phyloP scores from a whole-genome alignment of 768 basidiomycete genomes.

The Tulasnella sp. region DNA sequence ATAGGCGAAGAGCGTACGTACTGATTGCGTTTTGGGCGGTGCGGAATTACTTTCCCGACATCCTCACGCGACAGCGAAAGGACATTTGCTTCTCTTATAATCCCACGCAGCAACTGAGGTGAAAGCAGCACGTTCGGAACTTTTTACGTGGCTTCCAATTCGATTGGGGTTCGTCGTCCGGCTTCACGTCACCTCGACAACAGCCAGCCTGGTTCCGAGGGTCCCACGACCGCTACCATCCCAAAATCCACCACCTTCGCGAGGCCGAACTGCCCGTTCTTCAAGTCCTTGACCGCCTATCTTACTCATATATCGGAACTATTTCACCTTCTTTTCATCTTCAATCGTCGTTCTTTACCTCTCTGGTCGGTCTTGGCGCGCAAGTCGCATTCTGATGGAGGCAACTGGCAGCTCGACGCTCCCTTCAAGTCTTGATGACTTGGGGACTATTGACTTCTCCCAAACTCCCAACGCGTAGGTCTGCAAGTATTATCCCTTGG shows the following conservation, averaged over 20 bases:
- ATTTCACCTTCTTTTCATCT: neutral
- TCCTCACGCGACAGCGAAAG: neutral
- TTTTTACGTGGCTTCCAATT: neutral
- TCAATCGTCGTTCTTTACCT: neutral
- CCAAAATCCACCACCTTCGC: neutral
- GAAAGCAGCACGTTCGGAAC: neutral
- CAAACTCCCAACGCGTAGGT: neutral
- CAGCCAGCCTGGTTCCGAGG: neutral
- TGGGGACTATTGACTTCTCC: neutral
- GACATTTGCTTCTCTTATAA: neutral
- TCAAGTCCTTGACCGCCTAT: neutral
- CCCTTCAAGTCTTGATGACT: neutral
- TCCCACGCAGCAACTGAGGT: neutral
- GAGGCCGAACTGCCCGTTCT: neutral
- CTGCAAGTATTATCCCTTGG: neutral
- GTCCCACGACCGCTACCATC: neutral
- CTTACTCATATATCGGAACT: neutral
- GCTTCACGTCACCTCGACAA: neutral
- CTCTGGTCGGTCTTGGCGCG: neutral
- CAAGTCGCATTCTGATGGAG: neutral
- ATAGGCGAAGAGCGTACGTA: neutral
- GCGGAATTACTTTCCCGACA: neutral
- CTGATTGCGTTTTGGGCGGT: neutral
- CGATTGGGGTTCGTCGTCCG: neutral
- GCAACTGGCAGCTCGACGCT: neutral